Evolutionary conservation across 371 early-diverging fungal genomes (phyloP), one percentile per base, ranked within the genome.

Genomic region (Thermomucor indicae-seudaticae): DNA sequence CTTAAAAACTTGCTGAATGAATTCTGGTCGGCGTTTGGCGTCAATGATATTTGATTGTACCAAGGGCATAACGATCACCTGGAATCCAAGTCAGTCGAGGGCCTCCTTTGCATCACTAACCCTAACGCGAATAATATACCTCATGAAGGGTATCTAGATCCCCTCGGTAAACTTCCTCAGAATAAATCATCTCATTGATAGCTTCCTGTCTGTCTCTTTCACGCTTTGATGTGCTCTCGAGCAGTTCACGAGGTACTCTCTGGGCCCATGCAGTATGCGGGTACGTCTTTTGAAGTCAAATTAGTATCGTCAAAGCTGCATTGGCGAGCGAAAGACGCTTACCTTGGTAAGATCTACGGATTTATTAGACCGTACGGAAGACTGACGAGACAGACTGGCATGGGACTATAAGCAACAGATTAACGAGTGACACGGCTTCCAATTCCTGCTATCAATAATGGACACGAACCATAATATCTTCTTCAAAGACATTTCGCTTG

Each of bases 151-250:
- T 51, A 4, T 64, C 52, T 17, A 80, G 43, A 59, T 96, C 97
- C 22, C 79, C 78, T 22, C 90, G 89, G 66, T 89, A 96, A 53
- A 89, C 90, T 55, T 84, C 82, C 65, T 96, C 96, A 3, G 90
- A 91, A 46, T 90, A 83, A 28, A 97, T 88, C 57, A 96, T 60
- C 62, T 97, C 97, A 66, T 88, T 93, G 51, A 97, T 91, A 16
- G 86, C 87, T 63, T 97, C 96, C 64, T 97, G 97, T 1, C 96
- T 79, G 38, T 88, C 91, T 51, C 83, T 79, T 62, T 97, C 97
- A 11, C 76, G 62, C 23, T 85, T 78, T 1, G 88, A 79, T 1
- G 89, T 72, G 1, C 79, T 80, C 12, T 83, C 81, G 6, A 86
- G 60, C 5, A 96, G 64, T 11, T 84, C 85, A 48, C 80, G 75